phyloP scores from a whole-genome alignment of 805 yeast genomes.

The Ogataea allantospora region DNA sequence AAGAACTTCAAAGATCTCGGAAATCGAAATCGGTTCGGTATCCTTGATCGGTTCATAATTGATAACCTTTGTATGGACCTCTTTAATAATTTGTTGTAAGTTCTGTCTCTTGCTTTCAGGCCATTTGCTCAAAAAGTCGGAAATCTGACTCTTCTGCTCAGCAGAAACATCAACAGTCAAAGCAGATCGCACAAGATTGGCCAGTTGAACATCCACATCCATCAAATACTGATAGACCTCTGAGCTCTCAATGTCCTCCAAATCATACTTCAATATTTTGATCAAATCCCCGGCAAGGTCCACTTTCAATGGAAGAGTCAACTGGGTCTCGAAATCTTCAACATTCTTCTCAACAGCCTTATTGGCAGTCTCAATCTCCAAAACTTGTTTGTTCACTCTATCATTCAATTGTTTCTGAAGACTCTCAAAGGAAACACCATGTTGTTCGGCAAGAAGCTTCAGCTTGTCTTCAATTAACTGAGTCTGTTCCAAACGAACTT shows the following conservation, averaged over 20 bases:
- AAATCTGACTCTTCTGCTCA: constrained; percentile 4
- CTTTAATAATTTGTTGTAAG: constrained; percentile 4
- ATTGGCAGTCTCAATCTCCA: constrained; percentile 4
- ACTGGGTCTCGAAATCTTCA: constrained; percentile 16
- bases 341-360: constrained; percentile 17
- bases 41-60: constrained; percentile 4
- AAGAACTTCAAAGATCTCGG: constrained; percentile 2
- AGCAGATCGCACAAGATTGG: constrained; percentile 15
- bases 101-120: constrained; percentile 1
- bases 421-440: constrained; percentile 21
- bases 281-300: constrained; percentile 24
- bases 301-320: constrained; percentile 15
- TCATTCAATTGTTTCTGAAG: constrained; percentile 22
- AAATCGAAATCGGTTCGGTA: constrained; percentile 6
- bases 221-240: constrained; percentile 18
- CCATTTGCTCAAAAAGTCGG: background rate
- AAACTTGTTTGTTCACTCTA: constrained; percentile 19
- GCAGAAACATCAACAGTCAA: constrained; percentile 1
- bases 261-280: constrained; percentile 16
- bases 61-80: constrained; percentile 10
- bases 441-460: constrained; percentile 21
- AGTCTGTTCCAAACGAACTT: constrained; percentile 21
- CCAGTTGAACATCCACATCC: constrained; percentile 21
- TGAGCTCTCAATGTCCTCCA: constrained; percentile 20
- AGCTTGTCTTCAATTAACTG: constrained; percentile 27